Conservation (phyloP, 2,329 filamentous ascomycete species). For the Coleophoma cylindrospora region DNA sequence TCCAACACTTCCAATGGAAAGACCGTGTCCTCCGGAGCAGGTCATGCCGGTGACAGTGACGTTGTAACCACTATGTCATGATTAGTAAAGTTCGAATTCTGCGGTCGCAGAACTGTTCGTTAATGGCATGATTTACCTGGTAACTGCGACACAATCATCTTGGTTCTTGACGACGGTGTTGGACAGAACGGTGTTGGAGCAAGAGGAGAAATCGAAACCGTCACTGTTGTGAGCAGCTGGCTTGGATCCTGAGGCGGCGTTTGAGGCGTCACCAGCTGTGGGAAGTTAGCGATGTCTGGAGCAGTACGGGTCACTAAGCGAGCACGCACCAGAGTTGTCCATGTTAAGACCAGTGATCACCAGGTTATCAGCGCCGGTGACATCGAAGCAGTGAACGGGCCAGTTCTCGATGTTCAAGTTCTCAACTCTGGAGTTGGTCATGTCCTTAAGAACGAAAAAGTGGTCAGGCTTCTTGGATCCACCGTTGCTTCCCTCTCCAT, state of each 20-base stretch:
- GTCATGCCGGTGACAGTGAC: slow-evolving; percentile 12
- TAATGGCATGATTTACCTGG: slow-evolving; percentile 23
- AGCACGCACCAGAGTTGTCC: slow-evolving; percentile 36
- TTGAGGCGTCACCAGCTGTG: slow-evolving; percentile 38
- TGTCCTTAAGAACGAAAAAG: slow-evolving; percentile 47
- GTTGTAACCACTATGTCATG: slow-evolving; percentile 29
- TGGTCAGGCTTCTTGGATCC: slow-evolving; percentile 42
- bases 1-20: slow-evolving; percentile 22
- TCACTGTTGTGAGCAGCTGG: slow-evolving; percentile 42
- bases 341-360: slow-evolving; percentile 45
- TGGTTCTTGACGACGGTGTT: slow-evolving; percentile 48
- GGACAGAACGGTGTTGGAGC: slow-evolving; percentile 40
- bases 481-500: slow-evolving; percentile 52
- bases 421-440: slow-evolving; percentile 41
- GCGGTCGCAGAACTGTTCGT: too few species aligned
- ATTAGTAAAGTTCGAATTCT: too few species aligned
- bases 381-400: slow-evolving; percentile 44
- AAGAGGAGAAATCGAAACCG: slow-evolving; percentile 41
- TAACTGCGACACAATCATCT: slow-evolving; percentile 52
- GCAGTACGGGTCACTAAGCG: too few species aligned
- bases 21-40: slow-evolving; percentile 18
- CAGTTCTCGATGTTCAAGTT: slow-evolving; percentile 45
- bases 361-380: slow-evolving; percentile 35
- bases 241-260: slow-evolving; percentile 10
- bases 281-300: too few species aligned